These are phyloP conservation scores for Elongisporangium anandrum DNA, from an alignment of 352 stramenopile genomes.

Conservation along the genomic window DNA sequence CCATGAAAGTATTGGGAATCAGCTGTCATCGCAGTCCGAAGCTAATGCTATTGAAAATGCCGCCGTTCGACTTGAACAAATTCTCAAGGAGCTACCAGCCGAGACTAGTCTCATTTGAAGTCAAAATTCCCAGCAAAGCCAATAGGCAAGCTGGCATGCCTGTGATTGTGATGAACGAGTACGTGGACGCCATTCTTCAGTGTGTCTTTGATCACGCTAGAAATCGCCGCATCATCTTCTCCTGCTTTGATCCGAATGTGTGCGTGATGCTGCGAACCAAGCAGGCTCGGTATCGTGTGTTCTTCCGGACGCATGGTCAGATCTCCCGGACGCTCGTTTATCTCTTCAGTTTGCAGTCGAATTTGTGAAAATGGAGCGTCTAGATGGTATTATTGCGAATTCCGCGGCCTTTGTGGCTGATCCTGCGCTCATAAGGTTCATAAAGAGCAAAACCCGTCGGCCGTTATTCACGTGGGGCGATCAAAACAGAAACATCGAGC, in stretches of 20 bases:
- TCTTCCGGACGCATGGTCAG: slow-evolving; percentile 55
- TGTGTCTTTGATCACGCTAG: slow-evolving; percentile 70
- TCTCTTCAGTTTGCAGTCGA: slow-evolving; percentile 62
- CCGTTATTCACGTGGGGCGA: slow-evolving; percentile 75
- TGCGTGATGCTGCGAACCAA: slow-evolving; percentile 69
- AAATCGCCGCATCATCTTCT: slow-evolving; percentile 71
- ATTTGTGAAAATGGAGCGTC: slow-evolving; percentile 55
- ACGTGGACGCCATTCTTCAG: slow-evolving; percentile 61
- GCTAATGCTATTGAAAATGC: no score
- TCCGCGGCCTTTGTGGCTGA: slow-evolving; percentile 59
- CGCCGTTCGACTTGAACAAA: no score
- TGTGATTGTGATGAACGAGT: slow-evolving; percentile 41
- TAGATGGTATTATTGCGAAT: slow-evolving; percentile 73
- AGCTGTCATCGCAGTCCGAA: no score
- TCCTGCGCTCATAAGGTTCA: slow-evolving; percentile 39
- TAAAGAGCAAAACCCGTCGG: slow-evolving; percentile 34
- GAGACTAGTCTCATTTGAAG: no score
- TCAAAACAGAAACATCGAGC: slow-evolving; percentile 70
- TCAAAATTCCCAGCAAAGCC: neutral
- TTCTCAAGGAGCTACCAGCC: no score
- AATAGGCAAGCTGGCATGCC: no score
- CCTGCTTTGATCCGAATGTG: slow-evolving; percentile 69
- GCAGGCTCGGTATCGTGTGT: slow-evolving; percentile 66
- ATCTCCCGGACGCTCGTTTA: slow-evolving; percentile 44
- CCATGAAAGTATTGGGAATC: no score